Evolutionary conservation across 2,329 filamentous ascomycete genomes (phyloP), one percentile per base, ranked within the genome.

Genomic region (Eutypa lata): DNA sequence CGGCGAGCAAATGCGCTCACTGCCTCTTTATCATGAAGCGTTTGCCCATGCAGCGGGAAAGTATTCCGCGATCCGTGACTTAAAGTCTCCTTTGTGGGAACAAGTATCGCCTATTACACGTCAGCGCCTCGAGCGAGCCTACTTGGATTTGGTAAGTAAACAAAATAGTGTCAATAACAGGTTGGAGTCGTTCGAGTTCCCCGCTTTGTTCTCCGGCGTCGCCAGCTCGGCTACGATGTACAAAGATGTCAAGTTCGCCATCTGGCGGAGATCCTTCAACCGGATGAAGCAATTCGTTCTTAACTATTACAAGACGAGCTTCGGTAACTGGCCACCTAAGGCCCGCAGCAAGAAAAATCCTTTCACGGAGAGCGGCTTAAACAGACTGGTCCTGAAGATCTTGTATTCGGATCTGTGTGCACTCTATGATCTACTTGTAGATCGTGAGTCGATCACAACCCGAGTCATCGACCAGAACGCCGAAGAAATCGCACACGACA

Each of bases 31-130:
- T 72, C 90, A 90, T 53, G 91, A 97, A 70, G 91, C 90, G 0
- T 97, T 97, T 65, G 86, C 91, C 5, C 94, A 97, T 69, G 91
- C 87, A 0, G 91, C 90, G 10, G 94, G 93, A 48, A 95, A 94
- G 70, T 90, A 93, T 54, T 82, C 89, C 19, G 79, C 91, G 31
- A 83, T 91, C 54, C 79, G 85, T 51, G 76, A 80, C 2, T 72
- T 91, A 46, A 81, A 84, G 43, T 86, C 84, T 48, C 82, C 85
- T 0, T 82, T 94, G 47, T 92, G 85, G 68, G 75, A 79, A 24
- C 76, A 88, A 62, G 82, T 97, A 42, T 89, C 86, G 2, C 70
- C 76, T 0, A 80, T 82, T 56, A 96, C 92, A 0, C 82, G 84
- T 45, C 88, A 90, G 61, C 84, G 89, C n/a, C 76, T 97, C 7